Evolutionary conservation across 1,284 basidiomycete genomes (phyloP).

Genomic region (Malassezia obtusa): DNA sequence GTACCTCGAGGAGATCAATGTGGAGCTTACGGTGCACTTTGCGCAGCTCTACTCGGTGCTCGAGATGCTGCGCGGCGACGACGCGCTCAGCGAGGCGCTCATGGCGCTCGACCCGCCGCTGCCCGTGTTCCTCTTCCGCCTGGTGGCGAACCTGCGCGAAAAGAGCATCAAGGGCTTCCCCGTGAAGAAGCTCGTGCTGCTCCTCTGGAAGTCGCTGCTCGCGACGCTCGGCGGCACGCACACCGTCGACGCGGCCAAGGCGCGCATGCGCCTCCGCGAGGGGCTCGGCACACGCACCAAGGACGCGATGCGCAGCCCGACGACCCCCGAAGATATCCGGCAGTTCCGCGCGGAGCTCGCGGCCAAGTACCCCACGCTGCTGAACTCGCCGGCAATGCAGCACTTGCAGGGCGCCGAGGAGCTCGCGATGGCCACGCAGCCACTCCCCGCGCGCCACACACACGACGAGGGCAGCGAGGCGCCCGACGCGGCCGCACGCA

Average conservation of each 20-base stretch:
- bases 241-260: constrained; percentile 74
- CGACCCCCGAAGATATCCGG: constrained; percentile 38
- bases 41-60: constrained; percentile 47
- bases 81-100: constrained; percentile 38
- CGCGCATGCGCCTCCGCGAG: constrained; percentile 68
- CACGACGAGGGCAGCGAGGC: neutral
- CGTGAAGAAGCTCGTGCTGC: constrained; percentile 63
- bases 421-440: constrained; percentile 2
- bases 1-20: constrained; percentile 44
- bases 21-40: constrained; percentile 43
- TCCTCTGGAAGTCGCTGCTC: constrained; percentile 89
- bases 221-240: constrained; percentile 84
- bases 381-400: constrained; percentile 46
- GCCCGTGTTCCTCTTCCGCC: constrained; percentile 79
- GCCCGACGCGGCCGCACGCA: neutral
- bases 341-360: constrained; percentile 39
- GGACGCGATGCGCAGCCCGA: constrained; percentile 23
- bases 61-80: constrained; percentile 36
- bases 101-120: constrained; percentile 75
- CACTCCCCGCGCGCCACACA: neutral
- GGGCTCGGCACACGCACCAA: constrained; percentile 47
- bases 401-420: constrained; percentile 48
- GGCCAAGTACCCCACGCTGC: constrained; percentile 50
- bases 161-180: constrained; percentile 72
- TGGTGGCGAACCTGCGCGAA: constrained; percentile 79